These are phyloP conservation scores for Mortierella sp. DNA, from an alignment of 371 early-diverging fungal species.

Conservation along the genomic window DNA sequence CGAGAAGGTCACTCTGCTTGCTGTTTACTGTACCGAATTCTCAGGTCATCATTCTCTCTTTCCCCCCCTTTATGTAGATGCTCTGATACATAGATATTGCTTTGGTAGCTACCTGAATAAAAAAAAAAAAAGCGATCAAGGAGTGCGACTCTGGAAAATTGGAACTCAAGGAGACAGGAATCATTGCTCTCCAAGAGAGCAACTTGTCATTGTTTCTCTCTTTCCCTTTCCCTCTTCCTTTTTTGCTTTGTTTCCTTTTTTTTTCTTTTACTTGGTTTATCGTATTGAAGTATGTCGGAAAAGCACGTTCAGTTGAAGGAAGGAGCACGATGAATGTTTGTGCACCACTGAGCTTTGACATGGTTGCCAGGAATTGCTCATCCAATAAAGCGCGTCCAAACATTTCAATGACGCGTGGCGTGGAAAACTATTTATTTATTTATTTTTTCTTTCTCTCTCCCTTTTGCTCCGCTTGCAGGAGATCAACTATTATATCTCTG, in stretches of 20 bases:
- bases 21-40: background rate
- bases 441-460: background rate
- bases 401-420: background rate
- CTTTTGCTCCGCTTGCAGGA: background rate
- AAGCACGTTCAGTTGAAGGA: too few relatives aligned
- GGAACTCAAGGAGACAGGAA: too few relatives aligned
- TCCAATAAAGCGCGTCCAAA: slow-evolving; percentile 14
- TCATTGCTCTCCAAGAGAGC: too few relatives aligned
- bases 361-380: background rate
- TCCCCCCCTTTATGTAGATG: too few relatives aligned
- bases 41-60: background rate
- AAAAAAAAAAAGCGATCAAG: background rate
- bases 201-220: too few relatives aligned
- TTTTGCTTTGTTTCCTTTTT: too few relatives aligned
- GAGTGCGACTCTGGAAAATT: background rate
- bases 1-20: background rate
- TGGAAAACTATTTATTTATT: background rate
- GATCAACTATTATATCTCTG: background rate
- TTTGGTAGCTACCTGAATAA: too few relatives aligned
- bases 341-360: background rate
- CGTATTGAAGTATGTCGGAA: too few relatives aligned
- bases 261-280: too few relatives aligned
- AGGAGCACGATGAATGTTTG: too few relatives aligned
- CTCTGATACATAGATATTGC: too few relatives aligned
- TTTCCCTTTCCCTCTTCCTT: too few relatives aligned